Evolutionary conservation across 306 rosid genomes (phyloP).

Genomic region (Nissolia schottii): DNA sequence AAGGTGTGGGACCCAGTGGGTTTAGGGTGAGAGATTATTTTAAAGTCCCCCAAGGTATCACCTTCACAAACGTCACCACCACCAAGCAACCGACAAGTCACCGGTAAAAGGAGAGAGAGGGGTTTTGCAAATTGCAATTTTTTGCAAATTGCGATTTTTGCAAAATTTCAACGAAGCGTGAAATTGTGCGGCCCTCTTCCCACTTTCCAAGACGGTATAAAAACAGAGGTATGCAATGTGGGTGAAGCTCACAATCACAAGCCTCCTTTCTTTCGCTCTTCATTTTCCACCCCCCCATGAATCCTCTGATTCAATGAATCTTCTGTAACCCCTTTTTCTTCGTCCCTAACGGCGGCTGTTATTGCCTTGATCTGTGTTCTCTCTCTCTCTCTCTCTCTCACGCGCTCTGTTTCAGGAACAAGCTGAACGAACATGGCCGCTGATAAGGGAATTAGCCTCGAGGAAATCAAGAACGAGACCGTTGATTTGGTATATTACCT

Average conservation of each 20-base stretch:
- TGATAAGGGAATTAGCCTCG: conserved; percentile 48
- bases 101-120: background rate
- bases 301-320: background rate
- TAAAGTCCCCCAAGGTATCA: background rate
- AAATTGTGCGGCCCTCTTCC: background rate
- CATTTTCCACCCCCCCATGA: no score
- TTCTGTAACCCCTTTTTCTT: background rate
- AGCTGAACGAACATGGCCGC: conserved; percentile 36
- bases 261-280: background rate
- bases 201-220: background rate
- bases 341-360: no score
- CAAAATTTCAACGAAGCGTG: no score
- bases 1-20: background rate
- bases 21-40: background rate
- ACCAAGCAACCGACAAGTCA: background rate
- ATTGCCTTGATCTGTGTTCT: background rate
- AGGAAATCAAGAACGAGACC: conserved; percentile 82
- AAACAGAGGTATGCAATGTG: background rate
- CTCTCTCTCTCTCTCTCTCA: background rate
- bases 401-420: background rate
- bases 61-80: background rate
- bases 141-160: background rate
- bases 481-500: conserved; percentile 81
- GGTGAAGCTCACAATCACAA: background rate
- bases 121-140: background rate